A percentile compares a stretch with the other conserved stretches of the same genome.
phyloP scores from a whole-genome alignment of 208 protist species.

The Leishmania arabica region DNA sequence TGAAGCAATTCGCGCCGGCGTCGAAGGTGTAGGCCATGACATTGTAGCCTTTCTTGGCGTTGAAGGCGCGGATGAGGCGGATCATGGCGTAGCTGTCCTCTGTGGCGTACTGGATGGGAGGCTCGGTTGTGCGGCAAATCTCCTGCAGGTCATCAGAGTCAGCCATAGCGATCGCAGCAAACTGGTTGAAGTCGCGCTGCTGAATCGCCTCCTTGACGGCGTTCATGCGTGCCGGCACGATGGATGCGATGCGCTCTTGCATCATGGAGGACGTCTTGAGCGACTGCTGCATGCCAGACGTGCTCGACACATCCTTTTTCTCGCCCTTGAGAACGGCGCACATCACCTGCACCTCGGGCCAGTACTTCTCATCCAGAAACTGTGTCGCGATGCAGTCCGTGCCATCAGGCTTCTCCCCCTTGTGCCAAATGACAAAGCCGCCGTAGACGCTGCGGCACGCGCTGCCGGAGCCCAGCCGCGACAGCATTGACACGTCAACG shows the following conservation, averaged over 20 bases:
- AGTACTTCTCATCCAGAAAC: constrained; percentile 91
- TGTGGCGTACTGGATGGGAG: constrained; percentile 98
- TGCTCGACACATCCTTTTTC: constrained; percentile 96
- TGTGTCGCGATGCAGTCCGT: constrained; percentile 94
- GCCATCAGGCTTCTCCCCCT: constrained; percentile 83
- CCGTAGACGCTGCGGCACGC: constrained; percentile 98
- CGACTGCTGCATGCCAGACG: constrained; percentile 97
- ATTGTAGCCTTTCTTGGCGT: constrained; percentile 72
- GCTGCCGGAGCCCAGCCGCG: constrained; percentile 94
- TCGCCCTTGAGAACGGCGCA: constrained; percentile 91
- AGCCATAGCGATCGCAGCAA: constrained; percentile 93
- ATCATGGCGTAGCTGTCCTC: constrained; percentile 97
- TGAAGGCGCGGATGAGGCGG: constrained; percentile 92
- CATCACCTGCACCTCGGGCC: constrained; percentile 93
- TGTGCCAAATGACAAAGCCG: constrained; percentile 98
- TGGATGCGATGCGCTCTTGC: constrained; percentile 69
- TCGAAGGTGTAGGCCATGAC: constrained; percentile 99
- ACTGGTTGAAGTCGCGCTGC: constrained; percentile 93
- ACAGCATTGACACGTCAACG: constrained; percentile 90
- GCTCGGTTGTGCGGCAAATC: constrained; percentile 96
- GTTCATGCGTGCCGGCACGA: constrained; percentile 93
- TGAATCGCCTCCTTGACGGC: constrained; percentile 93
- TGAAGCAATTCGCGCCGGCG: constrained; percentile 98
- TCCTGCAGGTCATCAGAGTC: constrained; percentile 99
- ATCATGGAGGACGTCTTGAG: constrained; percentile 94